These are phyloP conservation scores for Amorphotheca resinae DNA, from an alignment of 495 filamentous ascomycete genomes.

Conservation along the genomic window DNA sequence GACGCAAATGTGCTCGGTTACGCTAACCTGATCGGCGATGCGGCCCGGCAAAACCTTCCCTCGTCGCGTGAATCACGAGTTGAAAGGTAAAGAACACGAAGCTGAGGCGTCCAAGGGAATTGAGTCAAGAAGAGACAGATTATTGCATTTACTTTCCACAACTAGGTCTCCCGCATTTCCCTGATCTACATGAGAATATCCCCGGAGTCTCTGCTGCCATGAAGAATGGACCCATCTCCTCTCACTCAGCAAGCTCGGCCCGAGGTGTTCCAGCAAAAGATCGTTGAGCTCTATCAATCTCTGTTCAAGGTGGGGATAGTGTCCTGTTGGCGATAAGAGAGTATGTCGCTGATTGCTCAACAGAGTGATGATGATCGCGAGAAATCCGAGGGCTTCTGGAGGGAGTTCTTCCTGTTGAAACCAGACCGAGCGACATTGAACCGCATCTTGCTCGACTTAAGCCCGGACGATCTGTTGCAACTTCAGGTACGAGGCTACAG, in stretches of 20 bases:
- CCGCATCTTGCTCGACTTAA: constrained; percentile 51
- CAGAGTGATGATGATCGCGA: constrained; percentile 48
- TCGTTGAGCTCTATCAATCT: constrained; percentile 76
- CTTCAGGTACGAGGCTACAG: constrained; percentile 41
- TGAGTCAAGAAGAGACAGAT: too few relatives aligned
- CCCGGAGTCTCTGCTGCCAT: constrained; percentile 14
- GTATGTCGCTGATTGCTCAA: constrained; percentile 5
- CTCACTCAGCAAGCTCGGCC: constrained; percentile 88
- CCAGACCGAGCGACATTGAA: constrained; percentile 59
- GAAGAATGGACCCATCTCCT: constrained; percentile 75
- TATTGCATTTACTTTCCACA: too few relatives aligned
- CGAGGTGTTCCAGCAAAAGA: constrained; percentile 83
- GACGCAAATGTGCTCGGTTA: neutral
- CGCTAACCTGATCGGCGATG: neutral
- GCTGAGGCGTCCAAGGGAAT: too few relatives aligned
- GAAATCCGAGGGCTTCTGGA: constrained; percentile 85
- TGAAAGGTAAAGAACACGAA: neutral
- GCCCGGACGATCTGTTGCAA: constrained; percentile 61
- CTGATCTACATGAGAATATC: too few relatives aligned
- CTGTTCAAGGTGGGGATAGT: constrained; percentile 60
- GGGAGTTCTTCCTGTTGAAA: constrained; percentile 80
- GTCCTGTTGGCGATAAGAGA: constrained; percentile 1
- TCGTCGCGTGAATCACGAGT: too few relatives aligned
- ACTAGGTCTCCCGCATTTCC: too few relatives aligned
- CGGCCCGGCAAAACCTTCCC: too few relatives aligned